Percentiles rank a stretch among this genome's conserved stretches.
phyloP scores from a whole-genome alignment of 306 rosid species.

The Vigna hirtella region DNA sequence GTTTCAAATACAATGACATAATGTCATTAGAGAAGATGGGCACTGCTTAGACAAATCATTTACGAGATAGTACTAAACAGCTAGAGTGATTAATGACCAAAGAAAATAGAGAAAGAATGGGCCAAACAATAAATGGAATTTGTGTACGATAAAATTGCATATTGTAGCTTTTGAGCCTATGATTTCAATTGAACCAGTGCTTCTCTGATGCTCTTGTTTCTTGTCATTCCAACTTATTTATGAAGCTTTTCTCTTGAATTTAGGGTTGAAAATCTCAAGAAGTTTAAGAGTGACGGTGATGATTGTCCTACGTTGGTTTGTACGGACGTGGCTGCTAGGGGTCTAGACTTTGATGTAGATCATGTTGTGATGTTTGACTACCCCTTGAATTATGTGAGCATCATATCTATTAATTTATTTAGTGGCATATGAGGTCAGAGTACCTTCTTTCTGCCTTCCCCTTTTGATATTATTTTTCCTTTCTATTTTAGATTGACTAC shows the following conservation, averaged over 20 bases:
- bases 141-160: not conserved
- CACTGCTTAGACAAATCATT: too few relatives aligned
- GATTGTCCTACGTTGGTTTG: slow-evolving; percentile 94
- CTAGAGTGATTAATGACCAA: too few relatives aligned
- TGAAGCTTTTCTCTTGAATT: slow-evolving; percentile 34
- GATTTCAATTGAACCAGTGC: not conserved
- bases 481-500: slow-evolving; percentile 75
- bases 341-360: slow-evolving; percentile 95
- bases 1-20: too few relatives aligned
- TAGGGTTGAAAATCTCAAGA: slow-evolving; percentile 95
- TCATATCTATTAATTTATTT: slow-evolving; percentile 23
- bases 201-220: slow-evolving; percentile 3
- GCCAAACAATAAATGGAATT: not conserved
- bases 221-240: slow-evolving; percentile 35
- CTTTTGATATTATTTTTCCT: slow-evolving; percentile 13
- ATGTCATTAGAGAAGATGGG: too few relatives aligned
- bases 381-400: slow-evolving; percentile 42
- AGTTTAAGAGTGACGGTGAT: slow-evolving; percentile 80
- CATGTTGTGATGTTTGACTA: slow-evolving; percentile 99
- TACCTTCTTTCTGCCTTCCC: not conserved
- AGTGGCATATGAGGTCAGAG: not conserved
- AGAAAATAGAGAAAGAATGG: too few relatives aligned
- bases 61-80: too few relatives aligned
- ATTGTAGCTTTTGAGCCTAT: not conserved
- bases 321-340: slow-evolving; percentile 98